A percentile compares a stretch with the other conserved stretches of the same genome.
Conservation (phyloP, 345 rosid species). For the Triadica sebifera region DNA sequence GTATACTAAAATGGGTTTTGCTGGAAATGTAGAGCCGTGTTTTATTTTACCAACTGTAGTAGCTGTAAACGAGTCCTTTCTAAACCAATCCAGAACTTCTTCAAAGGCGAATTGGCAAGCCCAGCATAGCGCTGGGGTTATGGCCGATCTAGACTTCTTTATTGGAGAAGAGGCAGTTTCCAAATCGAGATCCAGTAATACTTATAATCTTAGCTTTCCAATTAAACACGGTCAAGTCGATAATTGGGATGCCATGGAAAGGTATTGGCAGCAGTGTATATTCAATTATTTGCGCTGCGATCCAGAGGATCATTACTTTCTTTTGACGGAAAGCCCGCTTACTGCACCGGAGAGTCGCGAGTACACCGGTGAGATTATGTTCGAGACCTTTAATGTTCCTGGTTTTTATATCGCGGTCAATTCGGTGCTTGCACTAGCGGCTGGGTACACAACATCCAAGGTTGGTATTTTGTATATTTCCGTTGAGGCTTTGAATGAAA, state of each 20-base stretch:
- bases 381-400: constrained; percentile 90
- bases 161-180: constrained; percentile 84
- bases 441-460: constrained; percentile 95
- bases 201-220: constrained; percentile 75
- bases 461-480: constrained; percentile 33
- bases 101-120: constrained; percentile 71
- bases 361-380: constrained; percentile 92
- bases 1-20: constrained; percentile 92
- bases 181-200: constrained; percentile 69
- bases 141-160: constrained; percentile 94
- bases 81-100: constrained; percentile 66
- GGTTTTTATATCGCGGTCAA: constrained; percentile 97
- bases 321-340: constrained; percentile 94
- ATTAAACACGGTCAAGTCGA: constrained; percentile 86
- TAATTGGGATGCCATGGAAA: constrained; percentile 97
- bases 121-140: constrained; percentile 90
- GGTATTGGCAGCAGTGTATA: constrained; percentile 97
- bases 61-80: constrained; percentile 80
- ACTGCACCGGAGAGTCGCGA: constrained; percentile 96
- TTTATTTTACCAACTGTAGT: constrained; percentile 88
- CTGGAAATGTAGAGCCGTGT: constrained; percentile 98
- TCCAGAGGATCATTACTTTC: constrained; percentile 97
- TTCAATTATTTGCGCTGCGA: constrained; percentile 91
- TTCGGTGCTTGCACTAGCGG: constrained; percentile 97
- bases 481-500: background rate